Conservation (phyloP, 2,329 filamentous ascomycete species). For the Cylindrodendrum hubeiense region DNA sequence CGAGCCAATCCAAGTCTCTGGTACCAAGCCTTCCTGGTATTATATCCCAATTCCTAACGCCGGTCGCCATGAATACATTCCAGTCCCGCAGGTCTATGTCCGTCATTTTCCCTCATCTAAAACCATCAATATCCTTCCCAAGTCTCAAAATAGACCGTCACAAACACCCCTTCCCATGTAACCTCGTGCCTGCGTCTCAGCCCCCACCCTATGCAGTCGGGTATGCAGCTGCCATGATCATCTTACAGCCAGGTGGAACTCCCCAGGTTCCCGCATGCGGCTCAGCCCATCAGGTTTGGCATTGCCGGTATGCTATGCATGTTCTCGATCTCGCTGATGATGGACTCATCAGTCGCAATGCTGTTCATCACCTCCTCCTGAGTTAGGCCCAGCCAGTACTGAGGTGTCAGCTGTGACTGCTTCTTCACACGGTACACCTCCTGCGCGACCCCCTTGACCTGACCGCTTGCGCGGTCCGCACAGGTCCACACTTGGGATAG, state of each 20-base stretch:
- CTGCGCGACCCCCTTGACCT: constrained; percentile 84
- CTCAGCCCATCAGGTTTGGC: constrained; percentile 38
- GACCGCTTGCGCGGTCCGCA: constrained; percentile 75
- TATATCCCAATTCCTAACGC: constrained; percentile 10
- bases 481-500: constrained; percentile 80
- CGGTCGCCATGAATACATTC: constrained; percentile 2
- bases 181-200: not conserved
- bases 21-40: constrained; percentile 18
- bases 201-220: constrained; percentile 4
- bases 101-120: not conserved
- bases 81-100: constrained; percentile 3
- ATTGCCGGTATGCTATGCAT: constrained; percentile 33
- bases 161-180: not conserved
- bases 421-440: constrained; percentile 76
- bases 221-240: not conserved
- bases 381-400: constrained; percentile 67
- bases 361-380: constrained; percentile 67
- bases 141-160: not conserved
- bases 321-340: constrained; percentile 68
- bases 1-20: not conserved
- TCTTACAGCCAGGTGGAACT: constrained; percentile 11
- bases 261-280: constrained; percentile 3
- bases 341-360: constrained; percentile 68
- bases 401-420: constrained; percentile 64
- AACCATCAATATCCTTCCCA: not conserved